Base-by-base conservation (phyloP, 495 filamentous ascomycete genomes). In the Elasticomyces elasticus region DNA sequence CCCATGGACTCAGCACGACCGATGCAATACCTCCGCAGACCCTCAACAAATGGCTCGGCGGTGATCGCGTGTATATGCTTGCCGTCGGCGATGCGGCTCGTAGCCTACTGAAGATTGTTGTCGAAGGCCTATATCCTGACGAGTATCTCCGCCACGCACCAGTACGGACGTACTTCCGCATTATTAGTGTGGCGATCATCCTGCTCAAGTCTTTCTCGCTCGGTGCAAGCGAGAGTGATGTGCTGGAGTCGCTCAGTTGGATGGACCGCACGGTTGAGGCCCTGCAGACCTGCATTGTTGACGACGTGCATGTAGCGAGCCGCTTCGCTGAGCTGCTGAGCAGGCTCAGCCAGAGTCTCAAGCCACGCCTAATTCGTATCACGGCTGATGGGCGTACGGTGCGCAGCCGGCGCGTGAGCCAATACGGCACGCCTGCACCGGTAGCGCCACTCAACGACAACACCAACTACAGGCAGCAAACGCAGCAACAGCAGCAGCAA, bases 221-320 rank as follows among this genome's bases (percentile, higher is more conserved):
- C 1, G 92, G 92, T 20, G 91, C 89, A 1, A 84, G 85, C 43
- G 89, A 92, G 71, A 83, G 84, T 54, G 91, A 96, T 56, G 87
- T 95, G 12, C 80, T 84, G 52, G 71, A 86, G 22, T 91, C 86
- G 30, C 80, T 97, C 30, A 76, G 76, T 9, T 76, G 97, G 9
- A 83, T 97, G 69, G 86, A 94, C 64, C 71, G 76, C 15, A 87
- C 86, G 0, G 82, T 94, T 1, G 75, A 85, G 57, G 89, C 87
- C 20, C 74, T 98, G 22, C 79, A 85, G 22, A 86, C 79, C 52
- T 91, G 83, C 49, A 87, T 94, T 0, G 91, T 96, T 5, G 92
- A 98, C 65, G 92, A 97, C 62, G 87, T 98, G 19, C 92, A 98
- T 69, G 76, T 98, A n/a, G 91, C 83, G 27, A 87, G 89, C 48